phyloP scores from a whole-genome alignment of 2,329 filamentous ascomycete species.

The Exserohilum turcica region DNA sequence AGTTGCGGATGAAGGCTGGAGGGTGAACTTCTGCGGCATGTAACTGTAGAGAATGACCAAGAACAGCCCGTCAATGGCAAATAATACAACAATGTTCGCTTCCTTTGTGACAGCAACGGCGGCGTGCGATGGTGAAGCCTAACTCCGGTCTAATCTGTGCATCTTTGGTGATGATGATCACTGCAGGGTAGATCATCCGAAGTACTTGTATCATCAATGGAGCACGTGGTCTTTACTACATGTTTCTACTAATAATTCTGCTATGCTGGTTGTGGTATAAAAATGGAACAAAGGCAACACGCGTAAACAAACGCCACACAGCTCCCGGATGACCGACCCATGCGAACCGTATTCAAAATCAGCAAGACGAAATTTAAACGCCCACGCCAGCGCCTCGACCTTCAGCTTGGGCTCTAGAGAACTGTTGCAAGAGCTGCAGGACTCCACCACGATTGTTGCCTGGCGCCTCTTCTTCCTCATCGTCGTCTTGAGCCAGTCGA shows the following conservation, averaged over 20 bases:
- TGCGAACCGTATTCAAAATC: constrained; percentile 5
- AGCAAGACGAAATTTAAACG: constrained; percentile 21
- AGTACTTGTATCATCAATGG: not conserved
- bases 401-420: constrained; percentile 65
- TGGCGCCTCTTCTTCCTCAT: constrained; percentile 55
- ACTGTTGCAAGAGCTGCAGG: constrained; percentile 69
- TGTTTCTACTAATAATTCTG: not conserved
- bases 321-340: constrained; percentile 1
- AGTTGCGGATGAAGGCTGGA: constrained; percentile 43
- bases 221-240: not conserved
- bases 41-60: constrained; percentile 38
- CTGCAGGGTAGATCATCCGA: not conserved
- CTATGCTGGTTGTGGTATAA: constrained; percentile 11
- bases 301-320: constrained; percentile 2
- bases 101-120: not conserved
- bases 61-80: constrained; percentile 42
- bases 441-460: constrained; percentile 60
- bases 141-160: not conserved
- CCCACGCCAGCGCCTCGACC: constrained; percentile 49
- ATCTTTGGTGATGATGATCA: not conserved
- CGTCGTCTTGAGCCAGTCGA: constrained; percentile 51
- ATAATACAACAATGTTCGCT: constrained; percentile 28
- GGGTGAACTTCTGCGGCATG: constrained; percentile 27
- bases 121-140: not conserved
- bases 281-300: not conserved